Evolutionary conservation across 1,284 basidiomycete genomes (phyloP).

Genomic region (Caloboletus firmus): DNA sequence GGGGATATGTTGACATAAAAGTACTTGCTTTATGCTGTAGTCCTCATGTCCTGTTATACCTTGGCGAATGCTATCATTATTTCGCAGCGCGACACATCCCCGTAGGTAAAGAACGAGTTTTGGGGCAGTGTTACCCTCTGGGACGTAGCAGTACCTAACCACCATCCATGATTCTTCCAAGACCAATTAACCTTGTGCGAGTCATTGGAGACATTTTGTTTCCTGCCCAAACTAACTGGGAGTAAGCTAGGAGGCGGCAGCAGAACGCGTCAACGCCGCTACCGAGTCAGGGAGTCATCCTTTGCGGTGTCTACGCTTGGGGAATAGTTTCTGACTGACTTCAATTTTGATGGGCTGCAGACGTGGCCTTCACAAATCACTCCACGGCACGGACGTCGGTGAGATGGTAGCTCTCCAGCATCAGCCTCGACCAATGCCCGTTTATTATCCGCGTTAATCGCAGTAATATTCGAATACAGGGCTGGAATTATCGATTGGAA

Average conservation of each 20-base stretch:
- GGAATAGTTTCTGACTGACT: too few relatives aligned
- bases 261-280: too few relatives aligned
- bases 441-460: neutral
- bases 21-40: conserved; percentile 11
- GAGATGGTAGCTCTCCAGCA: neutral
- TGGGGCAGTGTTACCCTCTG: too few relatives aligned
- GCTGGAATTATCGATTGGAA: neutral
- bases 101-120: neutral
- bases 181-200: too few relatives aligned
- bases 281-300: too few relatives aligned
- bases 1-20: conserved; percentile 23
- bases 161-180: too few relatives aligned
- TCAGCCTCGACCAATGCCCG: neutral
- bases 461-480: neutral
- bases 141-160: too few relatives aligned
- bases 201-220: too few relatives aligned
- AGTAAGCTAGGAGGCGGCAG: too few relatives aligned
- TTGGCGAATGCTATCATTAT: conserved; percentile 31
- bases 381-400: neutral
- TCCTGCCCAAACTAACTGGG: too few relatives aligned
- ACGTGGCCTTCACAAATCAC: neutral
- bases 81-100: conserved; percentile 25
- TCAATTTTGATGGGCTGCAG: neutral
- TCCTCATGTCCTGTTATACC: conserved; percentile 25
- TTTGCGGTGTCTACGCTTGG: too few relatives aligned